Evolutionary conservation across 345 rosid genomes (phyloP).

Genomic region (Citrus maxima): DNA sequence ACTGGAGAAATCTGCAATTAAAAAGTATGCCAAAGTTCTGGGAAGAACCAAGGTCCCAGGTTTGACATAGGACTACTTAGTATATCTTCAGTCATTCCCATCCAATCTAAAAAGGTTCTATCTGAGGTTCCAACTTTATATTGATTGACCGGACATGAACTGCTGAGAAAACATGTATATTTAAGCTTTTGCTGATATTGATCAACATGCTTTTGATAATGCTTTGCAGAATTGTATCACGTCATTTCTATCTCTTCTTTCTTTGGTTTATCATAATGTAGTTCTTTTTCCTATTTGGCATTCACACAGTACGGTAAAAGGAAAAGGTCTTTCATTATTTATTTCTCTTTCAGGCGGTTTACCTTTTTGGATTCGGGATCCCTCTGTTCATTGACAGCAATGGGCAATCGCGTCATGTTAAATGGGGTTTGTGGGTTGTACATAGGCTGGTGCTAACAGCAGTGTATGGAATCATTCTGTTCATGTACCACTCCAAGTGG

Average conservation of each 20-base stretch:
- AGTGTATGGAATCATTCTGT: constrained; percentile 60
- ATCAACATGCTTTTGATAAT: neutral
- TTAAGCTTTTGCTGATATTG: neutral
- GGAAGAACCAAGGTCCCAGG: too few species aligned
- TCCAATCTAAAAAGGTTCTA: too few species aligned
- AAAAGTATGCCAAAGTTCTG: too few species aligned
- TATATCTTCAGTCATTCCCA: too few species aligned
- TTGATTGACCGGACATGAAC: neutral
- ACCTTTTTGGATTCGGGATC: constrained; percentile 68
- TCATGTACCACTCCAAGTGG: constrained; percentile 82
- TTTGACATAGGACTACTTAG: too few species aligned
- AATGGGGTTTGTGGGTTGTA: constrained; percentile 82
- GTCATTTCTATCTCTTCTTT: neutral
- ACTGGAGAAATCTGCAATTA: neutral
- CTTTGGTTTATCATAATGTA: neutral
- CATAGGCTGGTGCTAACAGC: constrained; percentile 79
- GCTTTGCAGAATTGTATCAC: neutral
- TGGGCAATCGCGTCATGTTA: constrained; percentile 46
- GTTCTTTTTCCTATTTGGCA: neutral
- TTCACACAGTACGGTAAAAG: neutral
- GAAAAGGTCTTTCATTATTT: neutral
- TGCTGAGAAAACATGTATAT: neutral
- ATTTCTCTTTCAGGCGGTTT: constrained; percentile 52
- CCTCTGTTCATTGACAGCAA: constrained; percentile 67
- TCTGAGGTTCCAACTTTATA: neutral